Evolutionary conservation across 495 filamentous ascomycete genomes (phyloP), one percentile per base, ranked within the genome.

Genomic region (Daldinia caldariorum): DNA sequence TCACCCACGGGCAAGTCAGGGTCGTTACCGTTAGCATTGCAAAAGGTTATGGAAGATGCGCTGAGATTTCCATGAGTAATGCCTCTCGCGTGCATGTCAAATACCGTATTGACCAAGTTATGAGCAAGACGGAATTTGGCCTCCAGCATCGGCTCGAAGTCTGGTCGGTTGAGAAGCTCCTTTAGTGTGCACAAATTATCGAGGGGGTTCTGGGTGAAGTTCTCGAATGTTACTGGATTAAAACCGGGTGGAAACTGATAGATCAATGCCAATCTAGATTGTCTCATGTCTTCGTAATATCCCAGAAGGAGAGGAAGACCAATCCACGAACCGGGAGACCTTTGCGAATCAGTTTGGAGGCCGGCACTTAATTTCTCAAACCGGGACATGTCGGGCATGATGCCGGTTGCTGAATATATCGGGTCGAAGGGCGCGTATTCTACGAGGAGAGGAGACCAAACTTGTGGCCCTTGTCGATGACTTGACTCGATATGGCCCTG

Each of bases 111-210:
- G 35, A 88, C 85, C 8, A 97, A 83, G 69, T 93, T 92, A 56
- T 92, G 88, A 0, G 92, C 93, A 38, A 97, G 83, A 13, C 92
- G 88, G 74, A 94, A 97, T 53, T 94, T 91, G 59, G 91, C 92
- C 75, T 97, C 94, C 4, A 87, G 73, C 63, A 80, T 82, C 2
- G 85, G 85, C 60, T 87, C 85, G 20, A 88, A 86, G 51, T 85
- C 79, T 4, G 87, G 87, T 12, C 83, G 80, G 18, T 77, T 79
- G 0, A 85, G 79, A 18, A 86, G 78, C 58, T 84, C 81, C 38
- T 78, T 77, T 12, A 85, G 71, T 0, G 84, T 78, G 62, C 81
- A 83, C 18, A 87, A 77, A 69, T 82, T 83, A 61, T 85, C 85
- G 3, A 81, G 72, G 20, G 86, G 81, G 43, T 83, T 80, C 51